Evolutionary conservation across 2,329 filamentous ascomycete species (phyloP).

Genomic region (Zarea fungicola): DNA sequence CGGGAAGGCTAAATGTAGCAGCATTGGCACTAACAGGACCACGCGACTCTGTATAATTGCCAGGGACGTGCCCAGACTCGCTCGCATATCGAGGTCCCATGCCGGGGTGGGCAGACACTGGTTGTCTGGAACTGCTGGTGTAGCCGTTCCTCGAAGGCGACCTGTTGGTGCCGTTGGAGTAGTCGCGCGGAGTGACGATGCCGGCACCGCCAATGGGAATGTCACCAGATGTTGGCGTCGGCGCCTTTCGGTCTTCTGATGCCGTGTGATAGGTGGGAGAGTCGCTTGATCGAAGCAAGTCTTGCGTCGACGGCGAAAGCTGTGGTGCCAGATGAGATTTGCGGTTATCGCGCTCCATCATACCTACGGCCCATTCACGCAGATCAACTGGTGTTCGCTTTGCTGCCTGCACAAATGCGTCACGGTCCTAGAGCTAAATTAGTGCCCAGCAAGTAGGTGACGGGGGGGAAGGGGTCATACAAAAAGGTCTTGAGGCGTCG

Average conservation of each 20-base stretch:
- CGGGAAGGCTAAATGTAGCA: conserved; percentile 57
- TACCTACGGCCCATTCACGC: conserved; percentile 83
- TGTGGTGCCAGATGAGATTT: conserved; percentile 87
- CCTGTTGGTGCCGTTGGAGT: conserved; percentile 36
- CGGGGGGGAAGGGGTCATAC: conserved; percentile 46
- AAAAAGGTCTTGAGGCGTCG: conserved; percentile 89
- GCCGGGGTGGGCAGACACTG: conserved; percentile 40
- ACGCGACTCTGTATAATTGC: conserved; percentile 32
- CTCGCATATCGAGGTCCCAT: conserved; percentile 47
- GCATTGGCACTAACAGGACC: conserved; percentile 39
- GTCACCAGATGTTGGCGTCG: conserved; percentile 66
- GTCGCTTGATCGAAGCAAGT: conserved; percentile 62
- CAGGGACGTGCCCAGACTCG: conserved; percentile 47
- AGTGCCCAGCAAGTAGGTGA: neutral
- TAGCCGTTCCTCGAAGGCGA: conserved; percentile 48
- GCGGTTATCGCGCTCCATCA: conserved; percentile 93
- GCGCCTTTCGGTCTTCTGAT: conserved; percentile 40
- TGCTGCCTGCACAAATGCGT: conserved; percentile 91
- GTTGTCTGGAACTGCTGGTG: conserved; percentile 37
- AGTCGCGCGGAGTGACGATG: conserved; percentile 51
- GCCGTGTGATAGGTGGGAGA: conserved; percentile 46
- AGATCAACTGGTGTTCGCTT: conserved; percentile 95
- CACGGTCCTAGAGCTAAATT: conserved; percentile 62
- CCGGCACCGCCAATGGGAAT: conserved; percentile 59
- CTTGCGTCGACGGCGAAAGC: conserved; percentile 71